Evolutionary conservation across 768 basidiomycete genomes (phyloP).

Genomic region (Cubamyces lactineus): DNA sequence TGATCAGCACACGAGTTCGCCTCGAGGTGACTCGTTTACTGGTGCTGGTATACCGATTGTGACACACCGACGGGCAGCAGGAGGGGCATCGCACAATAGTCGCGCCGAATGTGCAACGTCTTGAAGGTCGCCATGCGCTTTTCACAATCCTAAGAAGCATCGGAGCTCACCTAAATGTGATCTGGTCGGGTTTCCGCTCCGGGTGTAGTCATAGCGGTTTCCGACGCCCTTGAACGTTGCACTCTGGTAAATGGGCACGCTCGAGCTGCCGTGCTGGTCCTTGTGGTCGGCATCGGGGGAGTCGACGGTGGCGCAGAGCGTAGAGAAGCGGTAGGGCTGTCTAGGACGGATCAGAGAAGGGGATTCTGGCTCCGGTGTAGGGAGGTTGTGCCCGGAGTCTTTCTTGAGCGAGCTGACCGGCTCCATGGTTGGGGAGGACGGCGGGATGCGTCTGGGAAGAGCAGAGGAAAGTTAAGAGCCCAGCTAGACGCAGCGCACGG

Average conservation of each 20-base stretch:
- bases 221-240: slow-evolving; percentile 96
- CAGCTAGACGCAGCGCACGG: not conserved
- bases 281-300: slow-evolving; percentile 89
- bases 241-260: slow-evolving; percentile 97
- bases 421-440: slow-evolving; percentile 11
- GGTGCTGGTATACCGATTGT: not conserved
- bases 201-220: slow-evolving; percentile 90
- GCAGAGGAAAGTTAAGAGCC: not conserved
- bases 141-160: not conserved
- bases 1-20: not conserved
- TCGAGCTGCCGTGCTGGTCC: slow-evolving; percentile 93
- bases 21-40: not conserved
- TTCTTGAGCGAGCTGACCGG: slow-evolving; percentile 13
- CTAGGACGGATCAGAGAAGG: slow-evolving; percentile 57
- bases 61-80: not conserved
- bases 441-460: not conserved
- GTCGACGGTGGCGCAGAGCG: slow-evolving; percentile 89
- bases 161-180: slow-evolving; percentile 82
- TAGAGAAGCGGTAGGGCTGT: slow-evolving; percentile 87
- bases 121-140: too few relatives aligned
- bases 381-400: slow-evolving; percentile 51
- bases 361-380: slow-evolving; percentile 83
- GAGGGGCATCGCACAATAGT: not conserved
- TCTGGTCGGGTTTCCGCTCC: slow-evolving; percentile 96
- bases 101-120: too few relatives aligned